A percentile compares a stretch with the other conserved stretches of the same genome.
phyloP scores from a whole-genome alignment of 179 eudicot species.

The Beta lomatogona region DNA sequence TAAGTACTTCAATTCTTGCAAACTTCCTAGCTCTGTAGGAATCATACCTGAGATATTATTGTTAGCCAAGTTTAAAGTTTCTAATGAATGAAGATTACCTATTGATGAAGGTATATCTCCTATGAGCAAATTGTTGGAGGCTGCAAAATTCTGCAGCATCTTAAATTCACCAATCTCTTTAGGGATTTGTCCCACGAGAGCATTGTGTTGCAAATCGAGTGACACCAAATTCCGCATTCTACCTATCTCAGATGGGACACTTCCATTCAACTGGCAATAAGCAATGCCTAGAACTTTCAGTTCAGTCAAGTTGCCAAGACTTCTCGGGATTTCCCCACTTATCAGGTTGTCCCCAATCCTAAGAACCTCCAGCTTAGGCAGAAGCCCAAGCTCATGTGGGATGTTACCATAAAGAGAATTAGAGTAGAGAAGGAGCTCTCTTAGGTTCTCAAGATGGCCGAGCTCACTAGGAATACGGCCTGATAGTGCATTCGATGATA shows the following conservation, averaged over 20 bases:
- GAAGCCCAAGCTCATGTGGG: slow-evolving; percentile 57
- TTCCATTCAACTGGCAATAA: slow-evolving; percentile 78
- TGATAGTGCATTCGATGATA: slow-evolving; percentile 62
- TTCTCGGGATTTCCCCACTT: slow-evolving; percentile 47
- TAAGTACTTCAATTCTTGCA: slow-evolving; percentile 59
- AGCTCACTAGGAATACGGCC: slow-evolving; percentile 71
- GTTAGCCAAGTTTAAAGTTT: slow-evolving; percentile 72
- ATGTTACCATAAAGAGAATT: slow-evolving; percentile 64
- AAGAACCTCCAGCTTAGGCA: slow-evolving; percentile 67
- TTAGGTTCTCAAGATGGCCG: slow-evolving; percentile 56
- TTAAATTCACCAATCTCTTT: slow-evolving; percentile 51
- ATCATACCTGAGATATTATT: slow-evolving; percentile 65
- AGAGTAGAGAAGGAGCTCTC: slow-evolving; percentile 56
- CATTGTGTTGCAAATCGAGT: slow-evolving; percentile 73
- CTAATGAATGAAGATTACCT: slow-evolving; percentile 51
- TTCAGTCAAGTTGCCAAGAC: slow-evolving; percentile 62
- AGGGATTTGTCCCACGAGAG: slow-evolving; percentile 57
- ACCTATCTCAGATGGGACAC: slow-evolving; percentile 66
- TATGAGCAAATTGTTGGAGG: slow-evolving; percentile 67
- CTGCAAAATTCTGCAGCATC: slow-evolving; percentile 64
- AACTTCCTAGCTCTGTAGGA: slow-evolving; percentile 48
- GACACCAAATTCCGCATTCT: slow-evolving; percentile 53
- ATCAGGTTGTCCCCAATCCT: slow-evolving; percentile 74
- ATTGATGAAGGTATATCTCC: slow-evolving; percentile 69
- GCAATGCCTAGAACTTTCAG: slow-evolving; percentile 58